Evolutionary conservation across 495 filamentous ascomycete genomes (phyloP).

Genomic region (Podospora fimiseda): DNA sequence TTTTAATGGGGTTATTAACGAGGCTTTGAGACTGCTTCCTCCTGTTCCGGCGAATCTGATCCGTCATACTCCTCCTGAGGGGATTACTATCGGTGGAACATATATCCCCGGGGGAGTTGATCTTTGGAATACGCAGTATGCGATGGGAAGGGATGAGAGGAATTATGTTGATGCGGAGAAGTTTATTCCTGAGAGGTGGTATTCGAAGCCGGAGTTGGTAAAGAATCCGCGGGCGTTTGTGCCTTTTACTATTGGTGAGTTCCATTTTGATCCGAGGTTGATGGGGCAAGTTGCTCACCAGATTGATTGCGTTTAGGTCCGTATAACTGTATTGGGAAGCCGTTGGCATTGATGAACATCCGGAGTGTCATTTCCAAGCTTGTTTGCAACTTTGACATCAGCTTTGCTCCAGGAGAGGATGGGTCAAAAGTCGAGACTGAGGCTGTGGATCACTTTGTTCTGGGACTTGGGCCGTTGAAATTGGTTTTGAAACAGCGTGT

Average conservation of each 20-base stretch:
- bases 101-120: slow-evolving; percentile 8
- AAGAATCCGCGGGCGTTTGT: slow-evolving; percentile 28
- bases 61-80: slow-evolving; percentile 22
- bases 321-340: not conserved
- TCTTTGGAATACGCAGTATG: not conserved
- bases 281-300: too few species aligned
- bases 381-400: not conserved
- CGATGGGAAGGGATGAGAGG: not conserved
- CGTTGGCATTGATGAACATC: not conserved
- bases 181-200: slow-evolving; percentile 42
- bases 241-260: slow-evolving; percentile 17
- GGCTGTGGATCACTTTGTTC: not conserved
- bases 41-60: slow-evolving; percentile 16
- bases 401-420: not conserved
- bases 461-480: not conserved
- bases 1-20: slow-evolving; percentile 30
- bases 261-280: too few species aligned
- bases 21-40: slow-evolving; percentile 23
- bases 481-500: not conserved
- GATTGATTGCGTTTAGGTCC: not conserved
- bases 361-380: not conserved
- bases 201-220: slow-evolving; percentile 31
- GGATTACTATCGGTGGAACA: slow-evolving; percentile 42
- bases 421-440: not conserved
- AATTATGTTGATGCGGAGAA: slow-evolving; percentile 27